Conservation (phyloP, 768 basidiomycete genomes). For the Phanerochaete carnosa region DNA sequence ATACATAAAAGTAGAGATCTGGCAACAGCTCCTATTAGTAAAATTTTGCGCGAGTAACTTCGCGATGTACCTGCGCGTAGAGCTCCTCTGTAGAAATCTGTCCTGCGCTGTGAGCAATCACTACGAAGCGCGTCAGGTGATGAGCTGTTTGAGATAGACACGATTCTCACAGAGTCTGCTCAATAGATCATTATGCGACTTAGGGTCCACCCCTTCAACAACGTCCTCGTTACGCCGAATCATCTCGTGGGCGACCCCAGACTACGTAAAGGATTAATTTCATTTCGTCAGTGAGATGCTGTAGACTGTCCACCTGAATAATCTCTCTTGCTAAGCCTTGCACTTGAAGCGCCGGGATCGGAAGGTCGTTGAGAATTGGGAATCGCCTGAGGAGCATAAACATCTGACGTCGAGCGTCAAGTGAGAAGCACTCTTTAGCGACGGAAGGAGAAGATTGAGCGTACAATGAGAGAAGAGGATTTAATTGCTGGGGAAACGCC, state of each 20-base stretch:
- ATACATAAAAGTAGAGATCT: constrained; percentile 32
- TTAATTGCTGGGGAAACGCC: not conserved
- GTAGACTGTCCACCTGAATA: constrained; percentile 13
- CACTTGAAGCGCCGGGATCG: constrained; percentile 18
- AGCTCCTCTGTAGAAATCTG: not conserved
- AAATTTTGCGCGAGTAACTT: not conserved
- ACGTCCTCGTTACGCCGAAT: not conserved
- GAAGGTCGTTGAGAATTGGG: constrained; percentile 23
- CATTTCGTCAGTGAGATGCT: too few relatives aligned
- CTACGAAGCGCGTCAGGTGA: too few relatives aligned
- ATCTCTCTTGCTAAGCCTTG: constrained; percentile 13
- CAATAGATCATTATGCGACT: not conserved
- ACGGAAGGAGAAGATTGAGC: not conserved
- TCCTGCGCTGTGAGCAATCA: not conserved
- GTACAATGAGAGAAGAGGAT: not conserved
- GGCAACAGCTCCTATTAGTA: too few relatives aligned
- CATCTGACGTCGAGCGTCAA: constrained; percentile 1
- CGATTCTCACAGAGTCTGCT: not conserved
- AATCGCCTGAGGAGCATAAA: constrained; percentile 27
- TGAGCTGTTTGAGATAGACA: too few relatives aligned
- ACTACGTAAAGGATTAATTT: not conserved
- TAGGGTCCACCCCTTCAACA: not conserved
- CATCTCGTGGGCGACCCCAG: not conserved
- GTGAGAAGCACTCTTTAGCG: not conserved
- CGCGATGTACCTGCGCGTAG: not conserved